Conservation (phyloP, 2,329 filamentous ascomycete species). For the Macrophomina pseudophaseolina region DNA sequence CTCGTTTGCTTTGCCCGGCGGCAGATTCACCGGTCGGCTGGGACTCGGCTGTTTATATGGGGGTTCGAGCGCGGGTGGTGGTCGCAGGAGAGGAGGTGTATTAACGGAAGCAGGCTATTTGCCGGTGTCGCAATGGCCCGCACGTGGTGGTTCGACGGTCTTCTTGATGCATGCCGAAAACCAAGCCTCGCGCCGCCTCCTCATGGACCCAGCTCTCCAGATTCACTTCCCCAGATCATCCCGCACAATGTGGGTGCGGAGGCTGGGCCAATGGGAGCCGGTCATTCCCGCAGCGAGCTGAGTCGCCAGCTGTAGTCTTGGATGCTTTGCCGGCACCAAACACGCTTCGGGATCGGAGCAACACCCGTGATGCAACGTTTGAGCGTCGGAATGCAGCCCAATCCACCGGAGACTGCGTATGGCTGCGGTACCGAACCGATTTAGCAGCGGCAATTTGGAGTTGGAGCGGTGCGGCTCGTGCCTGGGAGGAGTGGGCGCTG, state of each 20-base stretch:
- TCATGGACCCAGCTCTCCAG: slow-evolving; percentile 3
- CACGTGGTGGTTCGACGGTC: slow-evolving; percentile 4
- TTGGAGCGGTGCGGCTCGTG: slow-evolving; percentile 3
- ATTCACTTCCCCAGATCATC: slow-evolving; percentile 21
- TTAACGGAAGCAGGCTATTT: background rate
- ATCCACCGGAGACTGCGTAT: slow-evolving; percentile 14
- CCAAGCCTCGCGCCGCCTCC: background rate
- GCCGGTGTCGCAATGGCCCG: background rate
- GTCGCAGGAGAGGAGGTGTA: background rate
- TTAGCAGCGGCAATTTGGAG: background rate
- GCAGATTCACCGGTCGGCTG: background rate
- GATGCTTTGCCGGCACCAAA: background rate
- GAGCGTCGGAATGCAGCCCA: background rate
- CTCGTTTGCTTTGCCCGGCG: background rate
- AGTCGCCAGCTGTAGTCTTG: background rate
- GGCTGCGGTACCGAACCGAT: background rate
- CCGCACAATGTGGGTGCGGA: slow-evolving; percentile 3
- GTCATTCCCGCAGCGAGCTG: background rate
- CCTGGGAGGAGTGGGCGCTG: background rate
- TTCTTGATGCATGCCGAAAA: background rate
- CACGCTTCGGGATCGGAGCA: background rate
- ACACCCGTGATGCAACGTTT: background rate
- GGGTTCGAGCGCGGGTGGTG: background rate
- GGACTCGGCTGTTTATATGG: slow-evolving; percentile 1
- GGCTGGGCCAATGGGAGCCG: background rate